phyloP scores from a whole-genome alignment of 345 rosid species.

The Euphorbia peplus region DNA sequence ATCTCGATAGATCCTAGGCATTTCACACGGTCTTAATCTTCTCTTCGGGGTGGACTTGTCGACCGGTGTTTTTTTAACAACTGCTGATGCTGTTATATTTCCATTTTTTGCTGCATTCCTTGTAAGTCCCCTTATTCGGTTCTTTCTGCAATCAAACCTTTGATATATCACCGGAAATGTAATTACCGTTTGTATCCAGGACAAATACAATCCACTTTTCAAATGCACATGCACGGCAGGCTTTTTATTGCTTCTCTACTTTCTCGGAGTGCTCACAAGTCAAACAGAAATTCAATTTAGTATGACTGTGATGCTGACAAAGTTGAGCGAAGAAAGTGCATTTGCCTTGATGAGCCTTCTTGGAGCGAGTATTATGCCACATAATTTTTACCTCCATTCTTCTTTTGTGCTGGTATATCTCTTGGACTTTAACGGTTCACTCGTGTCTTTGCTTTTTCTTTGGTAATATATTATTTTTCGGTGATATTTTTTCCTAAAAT shows the following conservation, averaged over 20 bases:
- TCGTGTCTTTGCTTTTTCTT: not conserved
- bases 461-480: not conserved
- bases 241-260: slow-evolving; percentile 53
- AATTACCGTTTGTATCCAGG: slow-evolving; percentile 46
- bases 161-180: slow-evolving; percentile 13
- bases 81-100: slow-evolving; percentile 74
- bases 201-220: slow-evolving; percentile 53
- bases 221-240: slow-evolving; percentile 55
- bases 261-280: slow-evolving; percentile 64
- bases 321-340: slow-evolving; percentile 68
- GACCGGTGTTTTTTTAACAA: slow-evolving; percentile 77
- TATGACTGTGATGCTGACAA: slow-evolving; percentile 48
- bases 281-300: slow-evolving; percentile 77
- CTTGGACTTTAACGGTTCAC: slow-evolving; percentile 4
- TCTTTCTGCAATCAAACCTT: slow-evolving; percentile 1
- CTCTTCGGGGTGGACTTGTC: slow-evolving; percentile 79
- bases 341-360: slow-evolving; percentile 91
- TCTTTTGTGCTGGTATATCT: slow-evolving; percentile 65
- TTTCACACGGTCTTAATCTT: slow-evolving; percentile 90
- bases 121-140: slow-evolving; percentile 41
- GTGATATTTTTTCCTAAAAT: not conserved
- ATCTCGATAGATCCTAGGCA: slow-evolving; percentile 73
- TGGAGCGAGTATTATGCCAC: slow-evolving; percentile 96
- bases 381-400: slow-evolving; percentile 95
- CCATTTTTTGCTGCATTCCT: slow-evolving; percentile 72